A percentile compares a stretch with the other conserved stretches of the same genome.
Conservation (phyloP, 2,329 filamentous ascomycete species). For the Sporothrix brunneoviolacea region DNA sequence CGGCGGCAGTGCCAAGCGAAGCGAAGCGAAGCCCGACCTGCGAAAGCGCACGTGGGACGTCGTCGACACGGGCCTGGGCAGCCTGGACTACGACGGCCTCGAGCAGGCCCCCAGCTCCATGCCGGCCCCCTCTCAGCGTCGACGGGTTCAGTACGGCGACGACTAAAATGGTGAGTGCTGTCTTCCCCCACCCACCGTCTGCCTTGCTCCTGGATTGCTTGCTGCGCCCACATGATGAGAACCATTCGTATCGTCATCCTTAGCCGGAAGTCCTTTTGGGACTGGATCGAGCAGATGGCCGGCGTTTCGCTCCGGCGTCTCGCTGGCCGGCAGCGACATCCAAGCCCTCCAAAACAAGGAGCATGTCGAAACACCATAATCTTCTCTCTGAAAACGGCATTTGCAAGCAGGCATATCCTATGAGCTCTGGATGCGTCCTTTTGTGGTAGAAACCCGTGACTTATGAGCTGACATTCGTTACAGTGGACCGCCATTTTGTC, state of each 20-base stretch:
- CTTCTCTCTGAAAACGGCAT: conserved; percentile 41
- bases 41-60: conserved; percentile 63
- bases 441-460: too few relatives aligned
- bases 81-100: conserved; percentile 52
- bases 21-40: conserved; percentile 51
- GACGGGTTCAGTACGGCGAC: conserved; percentile 43
- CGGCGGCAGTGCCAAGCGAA: conserved; percentile 25
- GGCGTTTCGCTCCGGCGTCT: too few relatives aligned
- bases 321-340: background rate
- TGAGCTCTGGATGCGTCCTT: too few relatives aligned
- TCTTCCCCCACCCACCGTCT: too few relatives aligned
- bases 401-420: background rate
- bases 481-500: too few relatives aligned
- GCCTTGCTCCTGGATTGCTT: background rate
- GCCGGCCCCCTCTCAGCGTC: conserved; percentile 32
- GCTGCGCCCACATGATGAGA: conserved; percentile 65
- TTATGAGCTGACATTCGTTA: background rate
- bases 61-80: conserved; percentile 54
- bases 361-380: conserved; percentile 37
- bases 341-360: conserved; percentile 19
- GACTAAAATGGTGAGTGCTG: conserved; percentile 17
- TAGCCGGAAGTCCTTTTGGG: conserved; percentile 61
- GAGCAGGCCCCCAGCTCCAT: conserved; percentile 20
- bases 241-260: conserved; percentile 86
- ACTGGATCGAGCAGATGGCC: conserved; percentile 15